Evolutionary conservation across 441 rosid genomes (phyloP).

Genomic region (Pelargonium myrrhifolium): DNA sequence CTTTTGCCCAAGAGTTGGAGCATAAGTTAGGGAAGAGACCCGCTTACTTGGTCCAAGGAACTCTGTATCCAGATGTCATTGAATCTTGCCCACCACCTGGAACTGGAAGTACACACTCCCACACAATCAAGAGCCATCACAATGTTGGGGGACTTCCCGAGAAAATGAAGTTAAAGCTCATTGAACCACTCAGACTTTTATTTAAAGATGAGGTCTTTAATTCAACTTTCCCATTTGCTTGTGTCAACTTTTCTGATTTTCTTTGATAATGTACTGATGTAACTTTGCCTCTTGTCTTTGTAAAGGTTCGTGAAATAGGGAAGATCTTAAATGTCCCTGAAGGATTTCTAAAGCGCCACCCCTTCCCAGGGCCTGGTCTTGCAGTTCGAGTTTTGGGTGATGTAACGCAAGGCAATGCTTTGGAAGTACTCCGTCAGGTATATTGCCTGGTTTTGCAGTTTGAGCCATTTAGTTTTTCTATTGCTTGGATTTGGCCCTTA

Average conservation of each 20-base stretch:
- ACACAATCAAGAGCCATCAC: constrained; percentile 91
- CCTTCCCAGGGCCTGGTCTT: constrained; percentile 96
- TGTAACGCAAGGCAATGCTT: constrained; percentile 74
- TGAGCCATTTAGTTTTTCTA: neutral
- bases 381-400: constrained; percentile 87
- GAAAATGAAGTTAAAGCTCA: constrained; percentile 87
- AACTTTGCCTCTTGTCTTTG: constrained; percentile 14
- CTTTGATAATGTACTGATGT: neutral
- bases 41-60: constrained; percentile 80
- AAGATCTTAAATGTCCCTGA: constrained; percentile 65
- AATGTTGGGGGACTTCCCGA: constrained; percentile 91
- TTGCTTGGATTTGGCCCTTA: neutral
- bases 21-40: constrained; percentile 66
- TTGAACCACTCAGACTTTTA: constrained; percentile 85
- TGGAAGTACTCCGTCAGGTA: constrained; percentile 78
- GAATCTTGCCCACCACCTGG: constrained; percentile 99
- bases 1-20: constrained; percentile 68
- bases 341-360: constrained; percentile 79
- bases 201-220: constrained; percentile 78
- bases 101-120: constrained; percentile 75
- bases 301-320: constrained; percentile 80
- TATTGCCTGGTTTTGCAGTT: constrained; percentile 1
- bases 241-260: constrained; percentile 8
- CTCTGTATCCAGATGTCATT: constrained; percentile 85
- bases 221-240: constrained; percentile 6